Base-by-base conservation (phyloP, 768 basidiomycete genomes). In the Calvatia gigantea region DNA sequence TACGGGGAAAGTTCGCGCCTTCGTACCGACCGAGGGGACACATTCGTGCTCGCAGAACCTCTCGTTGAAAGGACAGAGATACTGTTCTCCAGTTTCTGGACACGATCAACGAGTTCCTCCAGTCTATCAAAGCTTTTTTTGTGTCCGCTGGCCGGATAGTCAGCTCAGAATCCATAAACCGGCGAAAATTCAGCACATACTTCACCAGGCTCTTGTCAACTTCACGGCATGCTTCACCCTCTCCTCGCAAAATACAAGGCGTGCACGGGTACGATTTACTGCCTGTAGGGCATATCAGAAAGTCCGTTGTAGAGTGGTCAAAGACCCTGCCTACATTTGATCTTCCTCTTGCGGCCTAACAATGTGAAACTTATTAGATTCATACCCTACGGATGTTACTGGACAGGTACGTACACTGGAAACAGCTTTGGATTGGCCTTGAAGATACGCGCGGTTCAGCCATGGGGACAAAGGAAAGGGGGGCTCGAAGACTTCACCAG, bases 311-410 rank as follows among this genome's bases (percentile, higher is more conserved):
- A 37, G 4, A 27, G 19, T 19, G 46, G 38, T 11, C 17, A 42
- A 21, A 38, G 31, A 2, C 15, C 15, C 32, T 37, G 14, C 32
- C 39, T 46, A 65, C 66, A 67, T 60, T 67, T 67, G 37, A 67
- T 67, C 50, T 67, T 67, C 53, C 66, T 59, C 56, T 64, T 67
- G n/a, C 66, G 63, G 53, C 66, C 66, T 67, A 25, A 17, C 19
- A 2, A 2, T 17, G 32, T 7, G 9, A 11, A 38, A 21, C 8
- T 33, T 17, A 48, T 9, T 14, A 7, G 27, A n/a, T 31, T 15
- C n/a, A 6, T 15, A 5, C 29, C 17, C 28, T 31, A 47, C 19
- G 31, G n/a, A 29, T 3, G 28, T 19, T 41, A 17, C 21, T 41
- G 9, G 15, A 47, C 19, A 19, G 41, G 32, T 21, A 48, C 63